Base-by-base conservation (phyloP, 768 basidiomycete species). In the Phylloporus sp. region DNA sequence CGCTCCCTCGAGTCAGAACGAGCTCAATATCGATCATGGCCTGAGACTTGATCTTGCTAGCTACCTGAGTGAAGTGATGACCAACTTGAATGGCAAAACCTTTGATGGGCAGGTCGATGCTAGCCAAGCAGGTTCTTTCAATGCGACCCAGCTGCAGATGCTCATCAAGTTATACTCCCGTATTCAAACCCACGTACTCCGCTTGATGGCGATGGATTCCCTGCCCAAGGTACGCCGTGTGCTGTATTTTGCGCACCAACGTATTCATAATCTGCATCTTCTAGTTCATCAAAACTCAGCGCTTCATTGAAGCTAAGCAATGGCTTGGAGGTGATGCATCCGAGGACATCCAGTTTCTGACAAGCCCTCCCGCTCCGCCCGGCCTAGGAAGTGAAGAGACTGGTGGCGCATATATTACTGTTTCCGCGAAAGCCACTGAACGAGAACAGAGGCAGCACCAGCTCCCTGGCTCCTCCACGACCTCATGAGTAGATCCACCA, bases 11-110 rank as follows among this genome's bases (percentile, higher is more conserved):
- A 94, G 91, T 64, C 88, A 85, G 49, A 90, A 86, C 69, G 96
- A 98, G 69, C 79, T 99, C 51, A 99, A 99, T 69, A 99, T 99
- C 55, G 96, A 99, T 63, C 96, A 99, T 65, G 90, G 87, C 31
- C 74, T 99, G 31, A 84, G 96, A 52, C 92, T 91, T 56, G 96
- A 98, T 68, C 76, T 99, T 42, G 87, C 90, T 48, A 87, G 84
- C 56, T 98, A 98, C 65, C 77, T 99, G 50, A 86, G 86, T 66
- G 90, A 96, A 43, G 87, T 92, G 22, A 86, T 94, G 54, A 84
- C 82, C 38, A 83, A 70, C 54, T 56, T 85, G 55, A 82, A 84
- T 3, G 88, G 88, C 34, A 89, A 86, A 65, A 63, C 78, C 0
- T 86, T 90, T 70, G 80, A 82, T 53, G 89, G 87, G 10, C 83